phyloP scores from a whole-genome alignment of 495 filamentous ascomycete genomes.

The Daldinia caldariorum region DNA sequence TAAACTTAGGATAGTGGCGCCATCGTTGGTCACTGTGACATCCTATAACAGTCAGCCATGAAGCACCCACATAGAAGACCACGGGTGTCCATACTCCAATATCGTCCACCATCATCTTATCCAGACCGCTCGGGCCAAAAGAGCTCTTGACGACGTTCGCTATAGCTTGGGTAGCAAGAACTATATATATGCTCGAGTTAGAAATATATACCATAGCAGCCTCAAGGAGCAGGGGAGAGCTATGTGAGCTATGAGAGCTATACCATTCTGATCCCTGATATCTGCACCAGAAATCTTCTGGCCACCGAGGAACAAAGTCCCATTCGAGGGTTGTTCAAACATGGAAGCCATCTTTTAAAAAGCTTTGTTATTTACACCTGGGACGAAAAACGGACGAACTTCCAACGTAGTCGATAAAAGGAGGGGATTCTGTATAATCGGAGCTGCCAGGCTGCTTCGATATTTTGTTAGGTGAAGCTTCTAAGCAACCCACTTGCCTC shows the following conservation, averaged over 20 bases:
- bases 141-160: slow-evolving; percentile 99
- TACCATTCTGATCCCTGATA: slow-evolving; percentile 95
- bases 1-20: slow-evolving; percentile 93
- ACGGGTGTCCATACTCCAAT: slow-evolving; percentile 75
- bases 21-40: slow-evolving; percentile 99
- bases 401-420: slow-evolving; percentile 10
- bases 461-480: slow-evolving; percentile 40
- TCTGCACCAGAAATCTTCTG: slow-evolving; percentile 95
- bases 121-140: slow-evolving; percentile 94
- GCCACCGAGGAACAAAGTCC: slow-evolving; percentile 90
- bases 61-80: slow-evolving; percentile 1
- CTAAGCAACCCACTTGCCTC: background rate
- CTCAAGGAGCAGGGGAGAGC: slow-evolving; percentile 14
- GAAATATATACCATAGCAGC: slow-evolving; percentile 15
- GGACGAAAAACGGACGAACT: background rate
- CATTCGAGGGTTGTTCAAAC: slow-evolving; percentile 89
- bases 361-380: background rate
- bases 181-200: slow-evolving; percentile 54
- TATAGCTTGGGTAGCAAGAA: slow-evolving; percentile 94
- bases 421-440: slow-evolving; percentile 2
- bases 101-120: slow-evolving; percentile 99
- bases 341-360: slow-evolving; percentile 77
- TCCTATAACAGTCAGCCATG: slow-evolving; percentile 65
- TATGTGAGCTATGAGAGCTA: slow-evolving; percentile 47
- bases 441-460: slow-evolving; percentile 37